Conservation (phyloP, 345 rosid species). For the Pseudoturritis turrita region DNA sequence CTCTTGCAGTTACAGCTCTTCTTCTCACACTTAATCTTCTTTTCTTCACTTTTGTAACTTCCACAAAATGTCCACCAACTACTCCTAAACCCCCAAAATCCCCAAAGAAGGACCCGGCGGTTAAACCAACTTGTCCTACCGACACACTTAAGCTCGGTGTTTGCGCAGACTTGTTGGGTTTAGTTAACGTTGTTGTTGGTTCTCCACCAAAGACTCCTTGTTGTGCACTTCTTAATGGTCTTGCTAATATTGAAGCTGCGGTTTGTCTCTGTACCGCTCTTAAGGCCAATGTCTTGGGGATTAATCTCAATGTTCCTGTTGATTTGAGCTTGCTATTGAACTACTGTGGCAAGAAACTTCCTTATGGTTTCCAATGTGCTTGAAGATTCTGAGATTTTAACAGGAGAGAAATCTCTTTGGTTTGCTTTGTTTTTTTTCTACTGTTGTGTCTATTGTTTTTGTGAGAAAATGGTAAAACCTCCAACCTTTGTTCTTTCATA, state of each 20-base stretch:
- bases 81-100: conserved; percentile 25
- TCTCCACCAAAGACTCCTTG: conserved; percentile 59
- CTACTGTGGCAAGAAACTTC: conserved; percentile 57
- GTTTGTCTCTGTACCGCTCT: conserved; percentile 82
- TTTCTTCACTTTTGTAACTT: conserved; percentile 55
- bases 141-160: conserved; percentile 68
- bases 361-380: conserved; percentile 61
- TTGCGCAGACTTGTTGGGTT: conserved; percentile 46
- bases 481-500: not conserved
- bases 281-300: conserved; percentile 57
- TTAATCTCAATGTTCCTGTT: conserved; percentile 52
- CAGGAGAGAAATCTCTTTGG: not conserved
- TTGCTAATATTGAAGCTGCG: conserved; percentile 69
- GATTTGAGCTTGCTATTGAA: conserved; percentile 60
- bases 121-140: conserved; percentile 49
- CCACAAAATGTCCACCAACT: conserved; percentile 44
- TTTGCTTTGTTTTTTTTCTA: not conserved
- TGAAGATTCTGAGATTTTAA: conserved; percentile 6
- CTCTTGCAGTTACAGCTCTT: conserved; percentile 39
- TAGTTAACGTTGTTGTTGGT: conserved; percentile 45
- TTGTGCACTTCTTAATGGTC: conserved; percentile 47
- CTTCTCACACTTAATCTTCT: conserved; percentile 56
- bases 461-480: not conserved
- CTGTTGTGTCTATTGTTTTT: not conserved
- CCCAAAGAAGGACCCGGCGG: conserved; percentile 25